A percentile compares a stretch with the other conserved stretches of the same genome.
Conservation (phyloP, 2,329 filamentous ascomycete genomes). For the Calonectria naviculata region DNA sequence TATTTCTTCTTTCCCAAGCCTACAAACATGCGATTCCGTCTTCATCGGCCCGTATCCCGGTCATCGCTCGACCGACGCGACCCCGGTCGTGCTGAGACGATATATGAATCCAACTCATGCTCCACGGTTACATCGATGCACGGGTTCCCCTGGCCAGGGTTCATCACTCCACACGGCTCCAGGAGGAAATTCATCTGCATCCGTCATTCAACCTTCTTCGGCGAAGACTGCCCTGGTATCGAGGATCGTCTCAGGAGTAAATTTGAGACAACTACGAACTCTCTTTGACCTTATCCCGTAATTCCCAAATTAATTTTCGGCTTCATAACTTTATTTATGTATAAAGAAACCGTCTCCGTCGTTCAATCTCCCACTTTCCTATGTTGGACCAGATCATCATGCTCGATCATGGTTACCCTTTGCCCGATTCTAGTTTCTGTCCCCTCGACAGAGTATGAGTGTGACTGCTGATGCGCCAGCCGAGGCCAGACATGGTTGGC, state of each 20-base stretch:
- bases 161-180: conserved; percentile 23
- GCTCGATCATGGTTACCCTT: not conserved
- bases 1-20: conserved; percentile 27
- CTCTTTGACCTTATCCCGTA: not conserved
- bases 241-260: conserved; percentile 2
- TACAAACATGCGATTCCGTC: conserved; percentile 26
- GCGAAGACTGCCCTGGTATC: not conserved
- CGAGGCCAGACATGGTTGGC: not conserved
- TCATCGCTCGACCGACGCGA: conserved; percentile 12
- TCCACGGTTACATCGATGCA: conserved; percentile 29
- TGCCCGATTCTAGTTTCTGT: not conserved
- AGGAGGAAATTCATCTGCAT: conserved; percentile 24
- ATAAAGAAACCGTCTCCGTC: conserved; percentile 6
- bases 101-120: conserved; percentile 21
- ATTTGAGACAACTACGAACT: not conserved
- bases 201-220: conserved; percentile 5
- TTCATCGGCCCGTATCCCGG: conserved; percentile 27
- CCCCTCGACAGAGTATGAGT: not conserved
- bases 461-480: not conserved
- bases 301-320: not conserved
- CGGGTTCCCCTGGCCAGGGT: conserved; percentile 23
- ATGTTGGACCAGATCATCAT: not conserved
- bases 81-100: conserved; percentile 33
- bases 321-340: not conserved
- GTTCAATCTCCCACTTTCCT: conserved; percentile 3